Percentiles rank a stretch among this genome's conserved stretches.
These are phyloP conservation scores for Oryza coarctata DNA, from an alignment of 176 grass and related monocot species.

Conservation along the genomic window DNA sequence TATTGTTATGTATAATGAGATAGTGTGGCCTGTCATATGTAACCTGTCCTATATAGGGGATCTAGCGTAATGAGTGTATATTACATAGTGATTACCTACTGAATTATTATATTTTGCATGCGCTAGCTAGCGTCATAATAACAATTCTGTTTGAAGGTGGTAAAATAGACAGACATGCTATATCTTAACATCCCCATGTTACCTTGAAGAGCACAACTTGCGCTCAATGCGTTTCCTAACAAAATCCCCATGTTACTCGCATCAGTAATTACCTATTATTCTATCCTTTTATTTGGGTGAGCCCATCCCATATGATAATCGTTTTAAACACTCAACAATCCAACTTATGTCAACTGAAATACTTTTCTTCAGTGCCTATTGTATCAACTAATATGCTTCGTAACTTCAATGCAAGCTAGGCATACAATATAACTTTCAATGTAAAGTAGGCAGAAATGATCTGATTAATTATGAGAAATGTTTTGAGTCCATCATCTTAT, in stretches of 20 bases:
- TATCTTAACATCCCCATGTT: not conserved
- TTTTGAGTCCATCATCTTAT: no score
- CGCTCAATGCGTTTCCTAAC: not conserved
- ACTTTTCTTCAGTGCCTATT: not conserved
- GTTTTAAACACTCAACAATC: not conserved
- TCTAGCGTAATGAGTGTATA: no score
- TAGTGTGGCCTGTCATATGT: no score
- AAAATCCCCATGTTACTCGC: no score
- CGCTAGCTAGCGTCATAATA: not conserved
- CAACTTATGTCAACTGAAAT: not conserved
- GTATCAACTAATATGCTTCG: not conserved
- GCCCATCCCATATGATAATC: not conserved
- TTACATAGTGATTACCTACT: no score
- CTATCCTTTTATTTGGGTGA: not conserved
- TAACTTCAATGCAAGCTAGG: not conserved
- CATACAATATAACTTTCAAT: not conserved
- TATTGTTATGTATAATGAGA: no score
- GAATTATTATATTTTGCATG: not conserved
- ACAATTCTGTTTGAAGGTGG: not conserved
- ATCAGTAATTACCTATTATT: not conserved
- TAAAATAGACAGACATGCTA: not conserved
- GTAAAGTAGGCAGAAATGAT: no score
- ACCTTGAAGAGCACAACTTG: not conserved
- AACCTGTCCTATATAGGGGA: no score
- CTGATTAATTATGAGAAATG: no score